Evolutionary conservation across 306 rosid species (phyloP).

Genomic region (Glycyrrhiza uralensis): DNA sequence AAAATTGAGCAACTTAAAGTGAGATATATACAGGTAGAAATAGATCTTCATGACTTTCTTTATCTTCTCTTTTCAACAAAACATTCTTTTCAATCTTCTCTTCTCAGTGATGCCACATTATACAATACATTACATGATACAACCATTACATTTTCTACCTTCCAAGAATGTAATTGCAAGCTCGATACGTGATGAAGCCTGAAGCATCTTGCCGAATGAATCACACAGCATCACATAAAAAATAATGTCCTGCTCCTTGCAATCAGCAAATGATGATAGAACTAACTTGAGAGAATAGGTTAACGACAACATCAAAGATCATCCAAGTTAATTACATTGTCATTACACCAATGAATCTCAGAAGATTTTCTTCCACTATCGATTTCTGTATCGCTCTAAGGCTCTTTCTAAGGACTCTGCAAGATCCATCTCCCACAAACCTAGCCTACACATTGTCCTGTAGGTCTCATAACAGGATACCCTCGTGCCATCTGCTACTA

Average conservation of each 20-base stretch:
- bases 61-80: not conserved
- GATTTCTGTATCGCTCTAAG: slow-evolving; percentile 33
- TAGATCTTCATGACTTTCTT: not conserved
- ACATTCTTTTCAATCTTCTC: not conserved
- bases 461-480: slow-evolving; percentile 56
- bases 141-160: not conserved
- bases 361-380: slow-evolving; percentile 25
- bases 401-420: slow-evolving; percentile 55
- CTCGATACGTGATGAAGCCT: not conserved
- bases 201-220: not conserved
- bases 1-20: not conserved
- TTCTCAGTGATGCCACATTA: not conserved
- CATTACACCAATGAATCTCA: slow-evolving; percentile 47
- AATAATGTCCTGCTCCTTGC: not conserved
- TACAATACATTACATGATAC: not conserved
- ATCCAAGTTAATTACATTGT: slow-evolving; percentile 50
- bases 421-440: slow-evolving; percentile 70
- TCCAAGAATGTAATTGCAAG: not conserved
- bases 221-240: not conserved
- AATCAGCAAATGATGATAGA: not conserved
- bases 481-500: slow-evolving; percentile 65
- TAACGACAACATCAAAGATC: slow-evolving; percentile 41
- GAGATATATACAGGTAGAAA: not conserved
- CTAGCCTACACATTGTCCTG: slow-evolving; percentile 46
- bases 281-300: slow-evolving; percentile 4